Percentiles rank a stretch among this genome's conserved stretches.
Conservation (phyloP, 129 eudicot species). For the Ambrosia trifida region DNA sequence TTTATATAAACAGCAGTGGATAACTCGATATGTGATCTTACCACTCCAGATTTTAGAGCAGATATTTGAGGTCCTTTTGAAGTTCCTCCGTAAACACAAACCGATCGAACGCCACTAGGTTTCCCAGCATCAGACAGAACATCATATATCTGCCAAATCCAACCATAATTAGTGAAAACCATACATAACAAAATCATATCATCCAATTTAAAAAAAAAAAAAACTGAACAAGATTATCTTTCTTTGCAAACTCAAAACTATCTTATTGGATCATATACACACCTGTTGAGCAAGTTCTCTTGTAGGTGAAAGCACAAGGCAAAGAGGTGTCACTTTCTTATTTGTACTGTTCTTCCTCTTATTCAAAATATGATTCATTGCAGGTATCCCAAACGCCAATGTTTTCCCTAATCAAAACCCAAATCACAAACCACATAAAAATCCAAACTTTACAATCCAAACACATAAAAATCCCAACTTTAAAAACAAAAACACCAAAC, state of each 20-base stretch:
- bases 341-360: conserved; percentile 54
- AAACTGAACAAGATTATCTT: background rate
- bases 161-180: background rate
- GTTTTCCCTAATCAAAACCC: conserved; percentile 68
- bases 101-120: conserved; percentile 72
- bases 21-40: conserved; percentile 51
- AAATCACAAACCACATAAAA: background rate
- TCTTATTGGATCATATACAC: conserved; percentile 28
- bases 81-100: conserved; percentile 94
- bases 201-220: background rate
- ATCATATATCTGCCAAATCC: conserved; percentile 66
- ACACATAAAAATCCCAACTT: background rate
- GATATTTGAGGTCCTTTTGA: conserved; percentile 90
- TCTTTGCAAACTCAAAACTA: conserved; percentile 1
- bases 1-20: background rate
- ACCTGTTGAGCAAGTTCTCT: conserved; percentile 99
- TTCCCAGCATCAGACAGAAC: conserved; percentile 87
- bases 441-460: background rate
- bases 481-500: background rate
- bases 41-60: conserved; percentile 89
- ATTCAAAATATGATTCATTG: conserved; percentile 71
- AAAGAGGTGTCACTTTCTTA: conserved; percentile 67
- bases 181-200: background rate
- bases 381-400: conserved; percentile 91
- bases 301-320: conserved; percentile 92